Percentiles rank a stretch among this genome's conserved stretches.
Conservation (phyloP, 2,329 filamentous ascomycete genomes). For the Hypoxylon sp. region DNA sequence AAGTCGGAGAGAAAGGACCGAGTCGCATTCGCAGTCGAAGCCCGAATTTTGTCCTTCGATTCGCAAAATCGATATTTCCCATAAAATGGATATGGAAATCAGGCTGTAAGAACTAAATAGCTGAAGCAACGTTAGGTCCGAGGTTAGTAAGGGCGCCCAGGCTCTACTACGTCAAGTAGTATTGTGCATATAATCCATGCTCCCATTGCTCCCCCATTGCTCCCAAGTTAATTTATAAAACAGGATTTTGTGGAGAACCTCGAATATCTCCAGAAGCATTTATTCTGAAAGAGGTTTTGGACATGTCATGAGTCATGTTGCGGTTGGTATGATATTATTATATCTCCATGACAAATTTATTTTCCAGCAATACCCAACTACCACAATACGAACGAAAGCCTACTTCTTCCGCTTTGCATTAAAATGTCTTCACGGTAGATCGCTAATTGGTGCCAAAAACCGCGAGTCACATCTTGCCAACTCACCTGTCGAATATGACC, state of each 20-base stretch:
- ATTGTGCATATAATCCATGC: constrained; percentile 18
- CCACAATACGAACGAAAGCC: constrained; percentile 26
- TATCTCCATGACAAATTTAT: constrained; percentile 29
- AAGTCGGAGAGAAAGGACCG: constrained; percentile 7
- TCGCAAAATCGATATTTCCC: constrained; percentile 21
- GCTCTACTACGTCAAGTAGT: constrained; percentile 25
- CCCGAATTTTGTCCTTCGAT: constrained; percentile 14
- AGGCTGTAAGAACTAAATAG: constrained; percentile 31
- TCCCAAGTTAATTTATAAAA: constrained; percentile 31
- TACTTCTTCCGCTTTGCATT: constrained; percentile 7
- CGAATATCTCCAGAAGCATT: constrained; percentile 9
- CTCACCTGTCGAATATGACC: constrained; percentile 28
- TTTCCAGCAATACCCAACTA: constrained; percentile 16
- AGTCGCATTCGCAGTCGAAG: constrained; percentile 29
- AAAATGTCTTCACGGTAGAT: constrained; percentile 17
- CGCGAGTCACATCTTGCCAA: constrained; percentile 40
- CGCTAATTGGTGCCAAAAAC: constrained; percentile 24
- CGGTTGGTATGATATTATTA: constrained; percentile 25
- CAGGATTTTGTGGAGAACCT: constrained; percentile 36
- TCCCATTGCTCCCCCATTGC: constrained; percentile 21
- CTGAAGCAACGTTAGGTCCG: constrained; percentile 32
- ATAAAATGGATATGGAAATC: constrained; percentile 28
- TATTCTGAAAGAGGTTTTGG: constrained; percentile 12
- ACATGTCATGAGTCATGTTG: constrained; percentile 30
- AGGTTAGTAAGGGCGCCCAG: constrained; percentile 32